Percentiles rank a stretch among this genome's conserved stretches.
phyloP scores from a whole-genome alignment of 768 basidiomycete genomes.

The Tubosaeta sp. region DNA sequence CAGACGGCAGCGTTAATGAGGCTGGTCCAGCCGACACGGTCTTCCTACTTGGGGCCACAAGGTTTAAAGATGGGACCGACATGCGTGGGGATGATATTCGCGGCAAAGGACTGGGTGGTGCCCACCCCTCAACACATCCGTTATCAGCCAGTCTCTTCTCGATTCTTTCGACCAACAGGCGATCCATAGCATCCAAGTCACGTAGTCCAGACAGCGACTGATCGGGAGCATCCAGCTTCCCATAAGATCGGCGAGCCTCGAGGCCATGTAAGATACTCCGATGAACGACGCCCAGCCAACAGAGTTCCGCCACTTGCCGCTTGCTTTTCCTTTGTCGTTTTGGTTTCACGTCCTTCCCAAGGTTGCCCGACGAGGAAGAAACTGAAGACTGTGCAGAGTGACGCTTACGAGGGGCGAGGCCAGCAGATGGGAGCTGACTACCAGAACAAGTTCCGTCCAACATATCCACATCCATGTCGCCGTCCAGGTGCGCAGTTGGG shows the following conservation, averaged over 20 bases:
- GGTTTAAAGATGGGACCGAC: constrained; percentile 19
- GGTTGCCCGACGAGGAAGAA: constrained; percentile 18
- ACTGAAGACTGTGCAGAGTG: constrained; percentile 31
- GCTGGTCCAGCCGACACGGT: neutral
- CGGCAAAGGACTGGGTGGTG: constrained; percentile 15
- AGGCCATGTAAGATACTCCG: constrained; percentile 30
- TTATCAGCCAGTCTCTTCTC: constrained; percentile 29
- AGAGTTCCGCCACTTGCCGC: constrained; percentile 31
- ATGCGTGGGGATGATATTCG: constrained; percentile 23
- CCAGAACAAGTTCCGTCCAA: constrained; percentile 22
- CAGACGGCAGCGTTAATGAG: neutral
- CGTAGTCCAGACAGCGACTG: neutral
- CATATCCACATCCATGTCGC: constrained; percentile 24
- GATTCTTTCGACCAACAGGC: constrained; percentile 30
- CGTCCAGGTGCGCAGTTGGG: constrained; percentile 28
- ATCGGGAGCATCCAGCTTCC: constrained; percentile 3
- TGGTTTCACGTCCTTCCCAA: constrained; percentile 15
- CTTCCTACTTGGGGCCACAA: constrained; percentile 11
- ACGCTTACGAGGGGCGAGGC: constrained; percentile 26
- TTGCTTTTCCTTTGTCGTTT: constrained; percentile 32
- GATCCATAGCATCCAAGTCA: constrained; percentile 30
- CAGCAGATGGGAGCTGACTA: neutral
- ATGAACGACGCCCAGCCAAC: constrained; percentile 36
- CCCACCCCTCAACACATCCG: constrained; percentile 28
- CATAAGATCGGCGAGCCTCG: constrained; percentile 10